phyloP scores from a whole-genome alignment of 2,329 filamentous ascomycete genomes.

The Aspergillus fumigatus region DNA sequence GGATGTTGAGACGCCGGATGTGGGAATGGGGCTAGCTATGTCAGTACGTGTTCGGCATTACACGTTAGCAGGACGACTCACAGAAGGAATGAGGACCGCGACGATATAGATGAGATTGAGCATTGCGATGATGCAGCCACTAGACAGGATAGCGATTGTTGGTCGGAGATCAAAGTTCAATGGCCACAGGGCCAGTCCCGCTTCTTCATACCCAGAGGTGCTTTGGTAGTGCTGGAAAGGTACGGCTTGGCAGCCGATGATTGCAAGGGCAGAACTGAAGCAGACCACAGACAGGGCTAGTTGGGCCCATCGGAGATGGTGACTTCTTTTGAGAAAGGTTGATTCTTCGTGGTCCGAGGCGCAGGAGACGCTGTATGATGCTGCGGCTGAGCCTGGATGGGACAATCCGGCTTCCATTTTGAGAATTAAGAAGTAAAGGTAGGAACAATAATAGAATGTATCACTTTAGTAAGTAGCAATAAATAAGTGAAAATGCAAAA shows the following conservation, averaged over 20 bases:
- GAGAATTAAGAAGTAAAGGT: neutral
- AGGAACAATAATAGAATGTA: neutral
- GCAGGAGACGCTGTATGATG: slow-evolving; percentile 12
- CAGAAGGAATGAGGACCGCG: slow-evolving; percentile 32
- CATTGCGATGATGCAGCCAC: slow-evolving; percentile 33
- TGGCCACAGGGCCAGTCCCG: slow-evolving; percentile 39
- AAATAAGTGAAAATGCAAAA: neutral
- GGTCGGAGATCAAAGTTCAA: slow-evolving; percentile 39
- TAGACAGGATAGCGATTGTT: slow-evolving; percentile 33
- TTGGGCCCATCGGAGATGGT: slow-evolving; percentile 30
- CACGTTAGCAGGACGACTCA: slow-evolving; percentile 16
- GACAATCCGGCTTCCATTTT: slow-evolving; percentile 20
- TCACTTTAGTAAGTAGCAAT: neutral
- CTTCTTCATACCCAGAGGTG: slow-evolving; percentile 31
- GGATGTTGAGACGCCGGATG: slow-evolving; percentile 31
- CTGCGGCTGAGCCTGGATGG: slow-evolving; percentile 11
- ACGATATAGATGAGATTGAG: slow-evolving; percentile 31
- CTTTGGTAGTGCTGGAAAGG: slow-evolving; percentile 36
- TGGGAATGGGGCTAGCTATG: slow-evolving; percentile 30
- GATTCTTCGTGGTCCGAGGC: slow-evolving; percentile 36
- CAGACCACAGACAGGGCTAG: slow-evolving; percentile 31
- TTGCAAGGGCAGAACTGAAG: slow-evolving; percentile 25
- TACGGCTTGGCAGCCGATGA: slow-evolving; percentile 35
- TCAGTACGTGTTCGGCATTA: neutral
- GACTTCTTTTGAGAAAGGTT: slow-evolving; percentile 30